These are phyloP conservation scores for Trichomonascaceae sp. DNA, from an alignment of 1,139 yeast species.

Conservation along the genomic window DNA sequence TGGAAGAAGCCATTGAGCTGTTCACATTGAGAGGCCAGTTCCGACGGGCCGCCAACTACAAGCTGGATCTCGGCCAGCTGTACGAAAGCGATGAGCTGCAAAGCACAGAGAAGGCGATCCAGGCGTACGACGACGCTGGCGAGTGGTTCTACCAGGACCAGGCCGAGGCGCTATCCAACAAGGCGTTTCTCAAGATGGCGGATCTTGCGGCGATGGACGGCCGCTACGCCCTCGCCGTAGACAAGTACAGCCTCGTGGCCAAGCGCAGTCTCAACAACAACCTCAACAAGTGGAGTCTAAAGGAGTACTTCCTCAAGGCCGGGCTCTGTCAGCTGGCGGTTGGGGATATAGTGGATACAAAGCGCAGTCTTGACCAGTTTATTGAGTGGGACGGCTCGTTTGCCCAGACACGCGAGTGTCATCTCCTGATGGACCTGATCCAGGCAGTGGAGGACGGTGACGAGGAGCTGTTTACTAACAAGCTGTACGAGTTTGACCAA, in stretches of 20 bases:
- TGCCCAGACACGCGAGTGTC: conserved; percentile 65
- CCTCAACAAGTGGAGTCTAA: conserved; percentile 79
- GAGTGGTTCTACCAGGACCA: conserved; percentile 93
- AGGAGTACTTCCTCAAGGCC: conserved; percentile 80
- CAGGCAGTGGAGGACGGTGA: conserved; percentile 72
- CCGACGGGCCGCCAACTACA: conserved; percentile 90
- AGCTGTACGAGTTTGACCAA: conserved; percentile 75
- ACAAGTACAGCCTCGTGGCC: conserved; percentile 63
- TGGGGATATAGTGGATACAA: conserved; percentile 70
- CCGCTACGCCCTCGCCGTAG: conserved; percentile 61
- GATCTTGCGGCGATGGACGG: conserved; percentile 72
- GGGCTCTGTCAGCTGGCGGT: conserved; percentile 75
- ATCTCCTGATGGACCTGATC: conserved; percentile 46
- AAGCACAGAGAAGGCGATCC: conserved; percentile 56
- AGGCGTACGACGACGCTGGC: conserved; percentile 83
- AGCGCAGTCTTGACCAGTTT: conserved; percentile 53
- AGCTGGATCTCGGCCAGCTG: conserved; percentile 77
- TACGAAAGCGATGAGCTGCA: conserved; percentile 55
- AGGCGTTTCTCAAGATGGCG: conserved; percentile 81
- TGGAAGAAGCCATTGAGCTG: conserved; percentile 65
- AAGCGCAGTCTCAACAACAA: conserved; percentile 62
- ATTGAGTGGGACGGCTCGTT: conserved; percentile 66
- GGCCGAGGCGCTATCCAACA: conserved; percentile 82
- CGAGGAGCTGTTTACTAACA: conserved; percentile 58
- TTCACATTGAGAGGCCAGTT: conserved; percentile 89